phyloP scores from a whole-genome alignment of 225 moss, liverwort and hornwort species.

The Pseudisothecium myosuroides region DNA sequence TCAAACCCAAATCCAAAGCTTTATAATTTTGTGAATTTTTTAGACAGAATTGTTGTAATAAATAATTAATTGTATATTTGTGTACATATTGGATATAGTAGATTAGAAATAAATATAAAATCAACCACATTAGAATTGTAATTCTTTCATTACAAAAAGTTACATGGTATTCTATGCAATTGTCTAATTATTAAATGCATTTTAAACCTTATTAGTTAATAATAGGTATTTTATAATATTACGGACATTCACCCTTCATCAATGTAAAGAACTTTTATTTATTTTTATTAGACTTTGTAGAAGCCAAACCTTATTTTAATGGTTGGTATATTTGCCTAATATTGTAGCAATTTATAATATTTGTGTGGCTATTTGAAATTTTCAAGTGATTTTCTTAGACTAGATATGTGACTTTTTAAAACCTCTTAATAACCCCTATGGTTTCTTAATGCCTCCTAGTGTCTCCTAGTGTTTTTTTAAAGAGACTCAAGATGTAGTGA shows the following conservation, averaged over 20 bases:
- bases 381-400: not conserved
- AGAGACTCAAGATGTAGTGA: not conserved
- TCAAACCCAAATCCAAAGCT: not conserved
- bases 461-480: not conserved
- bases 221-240: not conserved
- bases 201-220: not conserved
- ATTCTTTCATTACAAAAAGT: not conserved
- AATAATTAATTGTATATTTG: not conserved
- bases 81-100: rapidly evolving
- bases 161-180: rapidly evolving
- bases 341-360: not conserved
- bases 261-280: not conserved
- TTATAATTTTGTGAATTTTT: not conserved
- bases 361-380: not conserved
- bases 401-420: not conserved
- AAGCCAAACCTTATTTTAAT: not conserved
- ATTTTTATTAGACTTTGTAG: not conserved
- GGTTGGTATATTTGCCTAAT: not conserved
- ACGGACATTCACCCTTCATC: not conserved
- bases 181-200: not conserved
- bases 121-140: rapidly evolving
- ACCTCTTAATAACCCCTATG: not conserved
- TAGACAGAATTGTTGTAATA: not conserved
- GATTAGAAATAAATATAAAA: not conserved
- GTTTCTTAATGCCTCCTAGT: not conserved